Base-by-base conservation (phyloP, 306 rosid genomes). In the Rosa lucieae region DNA sequence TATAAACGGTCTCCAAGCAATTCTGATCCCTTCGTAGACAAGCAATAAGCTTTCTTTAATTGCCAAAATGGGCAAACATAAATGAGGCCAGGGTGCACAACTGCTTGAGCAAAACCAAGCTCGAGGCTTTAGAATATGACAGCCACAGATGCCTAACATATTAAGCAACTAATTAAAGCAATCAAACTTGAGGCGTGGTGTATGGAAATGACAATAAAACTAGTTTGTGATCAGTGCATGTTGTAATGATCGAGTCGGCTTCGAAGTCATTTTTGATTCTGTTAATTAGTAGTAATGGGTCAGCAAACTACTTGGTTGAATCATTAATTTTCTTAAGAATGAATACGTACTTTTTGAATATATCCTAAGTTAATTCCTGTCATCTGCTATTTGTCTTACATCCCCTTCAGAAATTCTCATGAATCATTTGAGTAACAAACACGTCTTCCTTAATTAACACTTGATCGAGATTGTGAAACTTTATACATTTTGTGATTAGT, bases 101-200 rank as follows among this genome's bases (percentile, higher is more conserved):
- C 44, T 65, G 21, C 21, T 35, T 3, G 15, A 63, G 43, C 44
- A 17, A 67, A 37, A 39, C 47, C 29, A 20, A 39, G 72, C 49
- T 9, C 4, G 48, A 67, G 72, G 29, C 49, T 18, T 67, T 67
- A 48, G 29, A 37, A 67, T 67, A 67, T 40, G 72, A 67, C 8
- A 66, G 70, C 70, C 1, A 6, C 72, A 39, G 29, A 67, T 67
- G 72, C 72, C 72, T 39, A 67, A 67, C 72, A 67, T 63, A 32
- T 29, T 32, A 62, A 62, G 40, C 67, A 23, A 26, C 37, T 5
- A 59, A 10, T 10, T 1, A 5, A 5, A 20, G 29, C 62, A 56
- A n/a, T 56, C 29, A 56, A 20, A 56, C 62, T 56, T 20, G 7
- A 18, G 26, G 4, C 61, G 8, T 55, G 8, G 55, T 51, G 20